Conservation (phyloP, 2,329 filamentous ascomycete genomes). For the Cordyceps militaris region DNA sequence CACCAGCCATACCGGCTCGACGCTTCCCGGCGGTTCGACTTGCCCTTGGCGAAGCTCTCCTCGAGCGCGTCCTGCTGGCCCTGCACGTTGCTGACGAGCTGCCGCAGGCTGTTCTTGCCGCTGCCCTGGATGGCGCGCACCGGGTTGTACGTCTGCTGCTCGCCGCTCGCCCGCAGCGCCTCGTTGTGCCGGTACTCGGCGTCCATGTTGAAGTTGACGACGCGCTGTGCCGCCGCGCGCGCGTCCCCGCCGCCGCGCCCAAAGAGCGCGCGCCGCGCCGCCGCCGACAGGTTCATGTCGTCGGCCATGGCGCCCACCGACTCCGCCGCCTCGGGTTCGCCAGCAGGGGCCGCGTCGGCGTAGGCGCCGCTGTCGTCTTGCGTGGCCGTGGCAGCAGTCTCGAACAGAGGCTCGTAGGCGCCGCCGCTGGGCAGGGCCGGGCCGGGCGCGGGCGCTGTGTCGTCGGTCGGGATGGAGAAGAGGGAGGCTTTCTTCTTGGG, state of each 20-base stretch:
- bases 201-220: slow-evolving; percentile 86
- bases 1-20: slow-evolving; percentile 78
- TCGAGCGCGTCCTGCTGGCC: slow-evolving; percentile 82
- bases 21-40: slow-evolving; percentile 73
- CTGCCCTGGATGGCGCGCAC: slow-evolving; percentile 72
- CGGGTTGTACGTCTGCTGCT: slow-evolving; percentile 70
- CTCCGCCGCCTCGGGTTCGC: slow-evolving; percentile 36
- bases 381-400: slow-evolving; percentile 21
- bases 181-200: slow-evolving; percentile 83
- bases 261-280: slow-evolving; percentile 76
- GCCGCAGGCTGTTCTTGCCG: slow-evolving; percentile 76
- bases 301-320: slow-evolving; percentile 65
- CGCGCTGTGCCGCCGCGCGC: slow-evolving; percentile 38
- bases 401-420: slow-evolving; percentile 48
- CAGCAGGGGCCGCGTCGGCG: slow-evolving; percentile 24
- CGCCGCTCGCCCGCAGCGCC: slow-evolving; percentile 60
- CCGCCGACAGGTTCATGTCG: slow-evolving; percentile 70
- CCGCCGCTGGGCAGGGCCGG: slow-evolving; percentile 17
- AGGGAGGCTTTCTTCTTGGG: slow-evolving; percentile 55
- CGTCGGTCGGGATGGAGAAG: slow-evolving; percentile 55
- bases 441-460: slow-evolving; percentile 13
- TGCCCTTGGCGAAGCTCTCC: slow-evolving; percentile 81
- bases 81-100: slow-evolving; percentile 76
- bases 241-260: slow-evolving; percentile 47
- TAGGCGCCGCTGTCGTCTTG: slow-evolving; percentile 24